These are phyloP conservation scores for Dothideomycetes sp. DNA, from an alignment of 2,329 filamentous ascomycete species.

Conservation along the genomic window DNA sequence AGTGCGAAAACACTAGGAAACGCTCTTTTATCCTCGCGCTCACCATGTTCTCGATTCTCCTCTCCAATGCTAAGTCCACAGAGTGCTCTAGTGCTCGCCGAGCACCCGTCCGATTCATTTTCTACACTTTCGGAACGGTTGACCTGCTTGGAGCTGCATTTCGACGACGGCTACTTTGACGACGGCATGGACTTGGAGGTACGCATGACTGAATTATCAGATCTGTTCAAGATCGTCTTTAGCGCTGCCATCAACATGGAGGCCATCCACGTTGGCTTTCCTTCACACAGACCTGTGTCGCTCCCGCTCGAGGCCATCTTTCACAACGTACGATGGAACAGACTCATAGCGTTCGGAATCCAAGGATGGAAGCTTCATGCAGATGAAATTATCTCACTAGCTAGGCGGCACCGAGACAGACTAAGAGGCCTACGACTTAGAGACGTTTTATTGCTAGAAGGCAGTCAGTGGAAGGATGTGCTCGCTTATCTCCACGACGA, in stretches of 20 bases:
- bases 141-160: conserved; percentile 55
- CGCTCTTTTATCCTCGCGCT: conserved; percentile 48
- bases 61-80: conserved; percentile 55
- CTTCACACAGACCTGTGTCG: conserved; percentile 46
- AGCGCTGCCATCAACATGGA: conserved; percentile 50
- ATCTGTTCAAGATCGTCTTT: conserved; percentile 50
- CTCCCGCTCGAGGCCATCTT: conserved; percentile 53
- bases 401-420: conserved; percentile 46
- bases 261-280: conserved; percentile 57
- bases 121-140: conserved; percentile 46
- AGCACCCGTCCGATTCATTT: conserved; percentile 39
- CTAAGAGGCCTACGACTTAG: conserved; percentile 51
- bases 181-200: conserved; percentile 47
- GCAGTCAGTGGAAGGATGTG: conserved; percentile 53
- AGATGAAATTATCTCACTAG: conserved; percentile 51
- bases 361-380: conserved; percentile 54
- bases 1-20: conserved; percentile 50
- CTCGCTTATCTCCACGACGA: conserved; percentile 47
- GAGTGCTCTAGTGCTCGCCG: conserved; percentile 44
- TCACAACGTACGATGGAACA: conserved; percentile 52
- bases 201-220: conserved; percentile 49
- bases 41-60: conserved; percentile 51
- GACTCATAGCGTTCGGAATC: conserved; percentile 54
- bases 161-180: conserved; percentile 45
- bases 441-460: conserved; percentile 52